Evolutionary conservation across 169 alveolate genomes (phyloP), one percentile per base, ranked within the genome.

Genomic region (Cryptosporidium felis): DNA sequence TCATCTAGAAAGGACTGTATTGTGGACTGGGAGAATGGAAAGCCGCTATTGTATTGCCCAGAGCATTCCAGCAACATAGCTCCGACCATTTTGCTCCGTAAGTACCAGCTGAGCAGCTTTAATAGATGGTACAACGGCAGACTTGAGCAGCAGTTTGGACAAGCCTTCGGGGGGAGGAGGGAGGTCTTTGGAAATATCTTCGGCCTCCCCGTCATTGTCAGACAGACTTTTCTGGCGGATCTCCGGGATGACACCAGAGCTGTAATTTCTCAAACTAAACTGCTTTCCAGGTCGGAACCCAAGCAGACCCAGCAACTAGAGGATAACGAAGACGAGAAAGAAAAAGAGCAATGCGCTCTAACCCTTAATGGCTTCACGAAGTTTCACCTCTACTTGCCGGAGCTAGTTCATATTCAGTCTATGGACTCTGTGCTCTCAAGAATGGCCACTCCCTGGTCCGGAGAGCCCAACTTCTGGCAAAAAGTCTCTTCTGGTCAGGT

Each of bases 21-120:
- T 49, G 85, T 74, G 9, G 85, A 74, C 14, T 74, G 85, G 85
- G 85, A 74, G 40, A 56, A 49, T 74, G 28, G 66, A 9, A 30
- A 26, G 5, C 85, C 85, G 8, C 14, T 74, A 38, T 56, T 74
- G 14, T 74, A 74, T 49, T 74, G 85, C 41, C 67, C 85, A 34
- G 85, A 53, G 12, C 85, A 74, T 56, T 23, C 85, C 18, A 21
- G 59, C 28, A 34, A 53, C 42, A 74, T 74, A 0, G 85, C 85
- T 74, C 85, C 85, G 40, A 74, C 85, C 18, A 28, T 56, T 14
- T 41, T 53, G 21, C 38, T 74, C 51, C 51, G 85, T 12, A 74
- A 38, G 41, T 74, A 74, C 26, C 85, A 74, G 32, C 14, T 74
- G 41, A 74, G 85, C 23, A 12, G 41, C 28, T 74, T 74, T 53